A percentile compares a stretch with the other conserved stretches of the same genome.
Conservation (phyloP, 306 rosid genomes). For the Corylus americana region DNA sequence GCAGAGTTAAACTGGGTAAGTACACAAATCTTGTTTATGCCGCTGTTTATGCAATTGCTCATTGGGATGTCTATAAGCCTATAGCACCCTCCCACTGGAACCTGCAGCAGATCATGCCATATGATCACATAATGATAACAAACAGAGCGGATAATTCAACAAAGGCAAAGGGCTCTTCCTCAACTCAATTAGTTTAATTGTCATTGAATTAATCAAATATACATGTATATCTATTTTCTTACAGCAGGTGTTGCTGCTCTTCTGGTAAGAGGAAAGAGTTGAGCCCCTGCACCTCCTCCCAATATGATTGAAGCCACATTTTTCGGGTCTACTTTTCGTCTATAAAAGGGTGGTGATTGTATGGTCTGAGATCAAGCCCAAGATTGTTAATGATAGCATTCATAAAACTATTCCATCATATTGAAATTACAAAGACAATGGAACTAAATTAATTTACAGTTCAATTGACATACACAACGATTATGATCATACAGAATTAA, state of each 20-base stretch:
- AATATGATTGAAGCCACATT: conserved; percentile 79
- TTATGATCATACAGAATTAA: conserved; percentile 4
- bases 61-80: conserved; percentile 90
- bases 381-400: conserved; percentile 14
- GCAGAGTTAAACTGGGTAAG: conserved; percentile 80
- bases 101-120: conserved; percentile 47
- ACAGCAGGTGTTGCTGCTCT: conserved; percentile 89
- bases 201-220: background rate
- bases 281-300: conserved; percentile 86
- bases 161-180: background rate
- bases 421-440: conserved; percentile 8
- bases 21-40: conserved; percentile 77
- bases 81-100: conserved; percentile 92
- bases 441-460: background rate
- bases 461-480: background rate
- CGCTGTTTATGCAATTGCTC: conserved; percentile 95
- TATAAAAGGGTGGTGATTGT: conserved; percentile 53
- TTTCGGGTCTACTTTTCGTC: conserved; percentile 66
- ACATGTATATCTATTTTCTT: conserved; percentile 23
- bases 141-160: conserved; percentile 1
- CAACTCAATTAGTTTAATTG: background rate
- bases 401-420: conserved; percentile 15
- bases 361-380: conserved; percentile 51
- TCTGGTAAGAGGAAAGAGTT: conserved; percentile 84
- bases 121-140: background rate